phyloP scores from a whole-genome alignment of 139 green algal genomes.

The Eudorina sp. region DNA sequence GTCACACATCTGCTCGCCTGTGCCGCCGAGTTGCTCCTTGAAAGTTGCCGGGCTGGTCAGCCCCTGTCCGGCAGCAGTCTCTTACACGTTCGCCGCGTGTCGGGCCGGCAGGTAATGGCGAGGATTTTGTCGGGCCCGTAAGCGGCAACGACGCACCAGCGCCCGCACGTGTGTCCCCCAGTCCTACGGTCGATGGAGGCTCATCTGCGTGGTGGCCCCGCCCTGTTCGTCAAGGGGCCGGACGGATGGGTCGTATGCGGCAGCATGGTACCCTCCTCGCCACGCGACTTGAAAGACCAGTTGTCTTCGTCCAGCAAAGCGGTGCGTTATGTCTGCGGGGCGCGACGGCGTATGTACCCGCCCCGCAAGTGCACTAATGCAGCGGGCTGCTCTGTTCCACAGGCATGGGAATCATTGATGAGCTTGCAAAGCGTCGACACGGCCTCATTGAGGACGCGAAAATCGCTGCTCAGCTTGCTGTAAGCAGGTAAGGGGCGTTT shows the following conservation, averaged over 20 bases:
- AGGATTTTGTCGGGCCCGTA: too few species aligned
- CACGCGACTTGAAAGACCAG: not conserved
- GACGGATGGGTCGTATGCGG: not conserved
- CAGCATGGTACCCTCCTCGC: not conserved
- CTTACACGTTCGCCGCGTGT: too few species aligned
- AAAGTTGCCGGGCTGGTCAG: too few species aligned
- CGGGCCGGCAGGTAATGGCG: too few species aligned
- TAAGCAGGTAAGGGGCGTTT: slow-evolving; percentile 60
- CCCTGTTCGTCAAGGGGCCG: not conserved
- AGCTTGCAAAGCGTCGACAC: slow-evolving; percentile 32
- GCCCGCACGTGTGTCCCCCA: too few species aligned
- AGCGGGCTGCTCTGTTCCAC: not conserved
- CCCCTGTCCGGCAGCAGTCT: too few species aligned
- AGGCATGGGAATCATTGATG: slow-evolving; percentile 54
- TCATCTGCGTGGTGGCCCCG: slow-evolving; percentile 17
- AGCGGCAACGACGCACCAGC: too few species aligned
- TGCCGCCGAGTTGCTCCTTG: too few species aligned
- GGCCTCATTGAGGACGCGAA: slow-evolving; percentile 79
- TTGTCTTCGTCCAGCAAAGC: slow-evolving; percentile 48
- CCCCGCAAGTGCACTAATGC: too few species aligned
- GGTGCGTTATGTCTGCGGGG: not conserved
- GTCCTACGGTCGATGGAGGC: too few species aligned
- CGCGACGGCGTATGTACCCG: too few species aligned
- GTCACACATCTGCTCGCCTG: too few species aligned
- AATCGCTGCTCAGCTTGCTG: slow-evolving; percentile 68